A percentile compares a stretch with the other conserved stretches of the same genome.
Evolutionary conservation across 305 asterid genomes (phyloP).

Genomic region (Plantago coronopus): DNA sequence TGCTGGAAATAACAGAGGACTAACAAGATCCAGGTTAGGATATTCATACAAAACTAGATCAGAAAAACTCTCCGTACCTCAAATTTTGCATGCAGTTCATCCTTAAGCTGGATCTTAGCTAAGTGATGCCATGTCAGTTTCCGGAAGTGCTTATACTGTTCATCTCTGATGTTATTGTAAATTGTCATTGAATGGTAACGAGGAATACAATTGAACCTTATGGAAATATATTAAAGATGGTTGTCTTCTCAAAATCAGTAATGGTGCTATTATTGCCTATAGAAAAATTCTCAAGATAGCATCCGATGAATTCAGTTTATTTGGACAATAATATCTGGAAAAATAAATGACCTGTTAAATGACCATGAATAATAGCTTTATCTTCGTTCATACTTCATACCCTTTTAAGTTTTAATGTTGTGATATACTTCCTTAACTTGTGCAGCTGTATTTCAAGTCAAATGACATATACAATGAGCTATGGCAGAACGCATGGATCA

Average conservation of each 20-base stretch:
- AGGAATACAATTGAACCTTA: too few relatives aligned
- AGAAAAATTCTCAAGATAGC: too few relatives aligned
- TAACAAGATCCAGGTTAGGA: not conserved
- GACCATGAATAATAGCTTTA: not conserved
- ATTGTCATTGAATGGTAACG: too few relatives aligned
- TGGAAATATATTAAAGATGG: too few relatives aligned
- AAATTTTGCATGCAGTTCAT: too few relatives aligned
- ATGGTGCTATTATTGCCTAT: too few relatives aligned
- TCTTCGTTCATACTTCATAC: not conserved
- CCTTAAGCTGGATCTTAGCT: too few relatives aligned
- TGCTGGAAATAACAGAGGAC: not conserved
- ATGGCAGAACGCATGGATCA: conserved; percentile 93
- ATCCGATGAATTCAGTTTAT: too few relatives aligned
- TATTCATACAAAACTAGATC: not conserved
- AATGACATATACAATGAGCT: conserved; percentile 79
- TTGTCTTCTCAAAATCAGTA: too few relatives aligned
- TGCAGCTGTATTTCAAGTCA: conserved; percentile 90
- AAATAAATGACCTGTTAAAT: not conserved
- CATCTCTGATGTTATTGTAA: too few relatives aligned
- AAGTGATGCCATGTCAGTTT: too few relatives aligned
- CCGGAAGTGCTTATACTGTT: too few relatives aligned
- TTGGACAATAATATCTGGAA: not conserved
- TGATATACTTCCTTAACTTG: conserved; percentile 19
- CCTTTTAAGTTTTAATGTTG: conserved; percentile 17
- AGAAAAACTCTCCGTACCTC: not conserved